phyloP scores from a whole-genome alignment of 2,329 filamentous ascomycete genomes.

The Aspergillus phoenicis region DNA sequence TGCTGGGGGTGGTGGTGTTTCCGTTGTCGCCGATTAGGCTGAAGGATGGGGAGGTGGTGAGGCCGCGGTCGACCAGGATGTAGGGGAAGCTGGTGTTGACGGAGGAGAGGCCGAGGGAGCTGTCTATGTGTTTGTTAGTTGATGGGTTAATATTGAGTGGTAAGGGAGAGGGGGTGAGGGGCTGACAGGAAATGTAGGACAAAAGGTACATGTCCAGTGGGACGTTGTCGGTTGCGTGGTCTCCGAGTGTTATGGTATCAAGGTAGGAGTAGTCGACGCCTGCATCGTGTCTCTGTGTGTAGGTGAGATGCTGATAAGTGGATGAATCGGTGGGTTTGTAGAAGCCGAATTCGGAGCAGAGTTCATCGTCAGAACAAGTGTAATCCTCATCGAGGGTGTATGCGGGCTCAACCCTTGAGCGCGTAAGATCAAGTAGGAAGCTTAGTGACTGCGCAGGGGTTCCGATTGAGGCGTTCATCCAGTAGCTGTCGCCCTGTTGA shows the following conservation, averaged over 20 bases:
- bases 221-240: too few relatives aligned
- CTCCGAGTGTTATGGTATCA: neutral
- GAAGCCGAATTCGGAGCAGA: neutral
- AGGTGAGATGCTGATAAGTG: neutral
- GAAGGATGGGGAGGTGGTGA: conserved; percentile 10
- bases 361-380: neutral
- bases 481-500: neutral
- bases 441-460: conserved; percentile 7
- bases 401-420: neutral
- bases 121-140: neutral
- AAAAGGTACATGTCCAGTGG: too few relatives aligned
- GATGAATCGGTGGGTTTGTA: conserved; percentile 5
- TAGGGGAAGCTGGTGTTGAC: conserved; percentile 9
- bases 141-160: neutral
- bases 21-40: conserved; percentile 5
- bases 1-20: neutral
- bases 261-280: neutral
- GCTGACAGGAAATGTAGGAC: too few relatives aligned
- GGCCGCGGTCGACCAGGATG: conserved; percentile 5
- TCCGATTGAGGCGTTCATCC: conserved; percentile 8
- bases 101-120: conserved; percentile 4
- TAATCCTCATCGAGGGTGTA: neutral
- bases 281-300: neutral
- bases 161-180: neutral
- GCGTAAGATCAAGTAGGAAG: neutral